Percentiles rank a stretch among this genome's conserved stretches.
Conservation (phyloP, 2,329 filamentous ascomycete species). For the Fusarium sp. region DNA sequence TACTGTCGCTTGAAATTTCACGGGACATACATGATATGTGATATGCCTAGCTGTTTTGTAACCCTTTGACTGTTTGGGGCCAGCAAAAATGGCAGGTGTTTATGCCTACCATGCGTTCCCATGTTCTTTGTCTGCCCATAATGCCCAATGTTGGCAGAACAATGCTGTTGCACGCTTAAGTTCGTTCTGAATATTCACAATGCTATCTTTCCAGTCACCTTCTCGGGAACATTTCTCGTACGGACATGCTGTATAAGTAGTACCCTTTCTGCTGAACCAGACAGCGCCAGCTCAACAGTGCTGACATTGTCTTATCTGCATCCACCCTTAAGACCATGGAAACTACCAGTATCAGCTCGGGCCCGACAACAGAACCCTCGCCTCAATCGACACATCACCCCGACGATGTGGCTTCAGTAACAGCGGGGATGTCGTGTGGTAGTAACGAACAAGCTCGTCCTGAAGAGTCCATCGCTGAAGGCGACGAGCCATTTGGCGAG, state of each 20-base stretch:
- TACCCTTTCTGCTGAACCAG: too few relatives aligned
- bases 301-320: background rate
- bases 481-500: background rate
- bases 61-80: background rate
- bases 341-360: background rate
- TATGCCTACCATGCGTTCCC: background rate
- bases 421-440: background rate
- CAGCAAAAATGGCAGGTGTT: background rate
- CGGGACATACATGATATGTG: background rate
- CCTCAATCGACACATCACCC: background rate
- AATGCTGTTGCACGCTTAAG: background rate
- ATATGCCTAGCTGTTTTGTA: background rate
- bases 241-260: slow-evolving; percentile 4
- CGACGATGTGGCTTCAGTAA: background rate
- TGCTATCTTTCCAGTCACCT: background rate
- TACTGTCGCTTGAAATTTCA: background rate
- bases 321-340: slow-evolving; percentile 5
- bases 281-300: too few relatives aligned
- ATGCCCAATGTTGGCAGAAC: background rate
- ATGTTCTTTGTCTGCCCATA: slow-evolving; percentile 7
- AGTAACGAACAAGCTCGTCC: background rate
- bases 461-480: background rate
- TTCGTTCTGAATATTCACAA: background rate
- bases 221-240: background rate
- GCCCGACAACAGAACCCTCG: background rate